These are phyloP conservation scores for Sistotremastrum suecicum DNA, from an alignment of 768 basidiomycete genomes.

Conservation along the genomic window DNA sequence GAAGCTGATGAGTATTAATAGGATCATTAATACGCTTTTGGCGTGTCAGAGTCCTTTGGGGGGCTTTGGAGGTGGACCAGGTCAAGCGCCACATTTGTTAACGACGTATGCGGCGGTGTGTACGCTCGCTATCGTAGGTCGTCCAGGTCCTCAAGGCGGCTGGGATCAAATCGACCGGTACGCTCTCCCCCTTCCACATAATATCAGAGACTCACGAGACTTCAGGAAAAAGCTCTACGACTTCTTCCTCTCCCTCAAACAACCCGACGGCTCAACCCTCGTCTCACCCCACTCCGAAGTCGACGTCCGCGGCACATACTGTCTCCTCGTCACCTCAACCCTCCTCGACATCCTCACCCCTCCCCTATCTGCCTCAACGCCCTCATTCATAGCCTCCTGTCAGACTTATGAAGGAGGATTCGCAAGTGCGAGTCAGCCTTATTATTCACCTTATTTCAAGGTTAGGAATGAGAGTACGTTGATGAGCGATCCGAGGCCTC, in stretches of 20 bases:
- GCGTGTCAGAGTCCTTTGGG: slow-evolving; percentile 75
- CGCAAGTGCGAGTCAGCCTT: slow-evolving; percentile 63
- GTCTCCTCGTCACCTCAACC: slow-evolving; percentile 70
- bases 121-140: slow-evolving; percentile 68
- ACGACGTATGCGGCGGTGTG: slow-evolving; percentile 85
- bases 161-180: slow-evolving; percentile 84
- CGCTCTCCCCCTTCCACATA: slow-evolving; percentile 8
- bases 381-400: slow-evolving; percentile 73
- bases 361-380: slow-evolving; percentile 62
- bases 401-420: slow-evolving; percentile 99
- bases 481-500: slow-evolving; percentile 41
- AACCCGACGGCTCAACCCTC: slow-evolving; percentile 84
- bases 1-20: slow-evolving; percentile 14
- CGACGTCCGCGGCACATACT: slow-evolving; percentile 94
- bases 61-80: slow-evolving; percentile 86
- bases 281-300: slow-evolving; percentile 83
- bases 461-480: slow-evolving; percentile 10
- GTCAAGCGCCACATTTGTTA: slow-evolving; percentile 76
- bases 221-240: slow-evolving; percentile 63
- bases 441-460: slow-evolving; percentile 21
- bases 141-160: slow-evolving; percentile 56
- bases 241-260: slow-evolving; percentile 87
- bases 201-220: not conserved
- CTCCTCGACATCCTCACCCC: slow-evolving; percentile 82
- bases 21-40: slow-evolving; percentile 70